Evolutionary conservation across 2,329 filamentous ascomycete genomes (phyloP).

Genomic region (Fusarium buxicola): DNA sequence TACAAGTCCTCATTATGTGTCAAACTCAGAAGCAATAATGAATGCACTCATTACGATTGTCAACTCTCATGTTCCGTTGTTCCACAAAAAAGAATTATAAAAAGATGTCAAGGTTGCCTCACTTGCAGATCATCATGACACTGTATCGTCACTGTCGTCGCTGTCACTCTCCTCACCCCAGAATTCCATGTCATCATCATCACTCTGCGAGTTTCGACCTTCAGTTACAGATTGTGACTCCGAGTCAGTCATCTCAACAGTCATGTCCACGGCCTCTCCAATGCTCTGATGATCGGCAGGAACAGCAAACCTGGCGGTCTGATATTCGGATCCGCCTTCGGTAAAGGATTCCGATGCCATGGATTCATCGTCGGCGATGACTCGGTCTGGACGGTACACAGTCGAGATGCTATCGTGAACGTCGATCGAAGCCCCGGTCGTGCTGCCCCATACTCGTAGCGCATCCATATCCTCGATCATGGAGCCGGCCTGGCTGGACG

Average conservation of each 20-base stretch:
- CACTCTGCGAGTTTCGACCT: slow-evolving; percentile 12
- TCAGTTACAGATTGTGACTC: slow-evolving; percentile 23
- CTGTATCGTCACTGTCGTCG: slow-evolving; percentile 16
- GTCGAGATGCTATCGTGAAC: slow-evolving; percentile 57
- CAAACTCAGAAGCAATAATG: too few species aligned
- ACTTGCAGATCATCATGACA: slow-evolving; percentile 11
- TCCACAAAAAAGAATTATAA: too few species aligned
- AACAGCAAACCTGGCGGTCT: slow-evolving; percentile 50
- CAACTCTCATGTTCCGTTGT: slow-evolving; percentile 5
- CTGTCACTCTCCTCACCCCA: slow-evolving; percentile 30
- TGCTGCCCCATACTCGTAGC: slow-evolving; percentile 50
- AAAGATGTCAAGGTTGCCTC: too few species aligned
- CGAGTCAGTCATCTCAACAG: slow-evolving; percentile 39
- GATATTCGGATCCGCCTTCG: slow-evolving; percentile 47
- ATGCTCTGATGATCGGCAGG: slow-evolving; percentile 48
- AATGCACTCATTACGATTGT: background rate
- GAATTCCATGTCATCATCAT: slow-evolving; percentile 26
- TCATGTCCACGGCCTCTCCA: slow-evolving; percentile 40
- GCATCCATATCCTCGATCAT: slow-evolving; percentile 51
- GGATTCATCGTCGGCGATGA: slow-evolving; percentile 51
- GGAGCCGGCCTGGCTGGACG: slow-evolving; percentile 51
- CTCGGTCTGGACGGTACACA: slow-evolving; percentile 46
- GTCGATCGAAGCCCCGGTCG: slow-evolving; percentile 51
- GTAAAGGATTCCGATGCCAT: slow-evolving; percentile 53
- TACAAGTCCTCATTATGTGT: background rate